Evolutionary conservation across 2,329 filamentous ascomycete species (phyloP), one percentile per base, ranked within the genome.

Genomic region (Clonostachys byssicola): DNA sequence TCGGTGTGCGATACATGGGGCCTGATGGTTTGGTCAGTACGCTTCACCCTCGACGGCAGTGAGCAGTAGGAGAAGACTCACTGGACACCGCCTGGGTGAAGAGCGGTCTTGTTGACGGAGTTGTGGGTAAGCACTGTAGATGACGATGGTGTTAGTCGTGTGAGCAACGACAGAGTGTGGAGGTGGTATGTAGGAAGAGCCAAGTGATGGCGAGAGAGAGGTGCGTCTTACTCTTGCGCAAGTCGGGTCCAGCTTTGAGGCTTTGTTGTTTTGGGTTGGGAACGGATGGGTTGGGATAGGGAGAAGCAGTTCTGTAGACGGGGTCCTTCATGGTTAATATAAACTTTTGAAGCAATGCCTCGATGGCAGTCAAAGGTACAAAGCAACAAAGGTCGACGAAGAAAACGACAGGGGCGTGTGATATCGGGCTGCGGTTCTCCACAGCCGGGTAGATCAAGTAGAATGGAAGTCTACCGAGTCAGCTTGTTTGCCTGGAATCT

Each of bases 31-130:
- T 46, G 35, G 45, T 45, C 45, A 49, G 34, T 45, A 47, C 41
- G n/a, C 44, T 36, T 49, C 34, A 38, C 20, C 20, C 36, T 12
- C 3, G 41, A 30, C 23, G 23, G 23, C 9, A 30, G 23, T 30
- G 23, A 30, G 23, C 23, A 48, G 34, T 43, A 36, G 30, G 38
- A 45, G 47, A 41, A 12, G n/a, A 86, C 89, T 71, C 81, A 95
- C 89, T 88, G 79, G 58, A 96, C 87, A 85, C 92, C 92, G 68
- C 83, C 77, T 53, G 92, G 92, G 81, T 96, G 91, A 59, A 96
- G 86, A 61, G 83, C 83, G 61, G 92, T 96, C 78, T 92, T 92
- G 83, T 96, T 96, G 64, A 96, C 80, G 65, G 74, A 78, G 61
- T 69, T 77, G 62, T n/a, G 40, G 41, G 43, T 49, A 17, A 52